Base-by-base conservation (phyloP, 805 yeast genomes). In the Starmera caribaea region DNA sequence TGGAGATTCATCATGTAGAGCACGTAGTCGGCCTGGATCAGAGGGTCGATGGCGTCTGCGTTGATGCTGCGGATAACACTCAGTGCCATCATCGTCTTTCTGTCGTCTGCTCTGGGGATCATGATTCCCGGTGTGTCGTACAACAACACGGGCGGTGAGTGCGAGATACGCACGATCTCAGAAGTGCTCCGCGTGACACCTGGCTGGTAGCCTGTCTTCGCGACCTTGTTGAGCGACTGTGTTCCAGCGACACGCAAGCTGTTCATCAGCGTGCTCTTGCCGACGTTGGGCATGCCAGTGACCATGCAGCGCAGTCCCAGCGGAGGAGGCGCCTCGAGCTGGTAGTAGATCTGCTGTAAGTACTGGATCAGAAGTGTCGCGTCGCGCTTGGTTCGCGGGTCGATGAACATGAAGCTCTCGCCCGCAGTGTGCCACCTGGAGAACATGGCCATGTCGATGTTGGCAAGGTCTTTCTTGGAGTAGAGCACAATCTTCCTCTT, bases 271-370 rank as follows among this genome's bases (percentile, higher is more conserved):
- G 96, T 82, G 11, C 95, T 83, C 59, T 92, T 92, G 0, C 98
- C 98, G n/a, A 88, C 95, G 56, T 92, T 92, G 1, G 98, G 98
- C 92, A 92, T 84, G 0, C 98, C 98, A 7, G 81, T 79, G 35
- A 90, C 74, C 66, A 89, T 66, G 41, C 84, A 59, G 16, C 88
- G 61, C 36, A 83, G 63, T 0, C 97, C 97, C 43, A 88, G 59
- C 0, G 97, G 96, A 0, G 96, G 94, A 1, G 79, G 74, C 0
- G 90, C 86, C 15, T 57, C 58, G 69, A 76, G 64, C 4, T 55
- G 45, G 24, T 58, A 45, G 49, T 73, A 70, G 38, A 63, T 61
- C 38, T 69, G 66, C 30, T 65, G 85, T 63, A 11, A 66, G 16
- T 33, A 49, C 9, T 71, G 66, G 13, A 83, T 61, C 4, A 89